These are phyloP conservation scores for Perilla frutescens DNA, from an alignment of 257 asterid species.

Conservation along the genomic window DNA sequence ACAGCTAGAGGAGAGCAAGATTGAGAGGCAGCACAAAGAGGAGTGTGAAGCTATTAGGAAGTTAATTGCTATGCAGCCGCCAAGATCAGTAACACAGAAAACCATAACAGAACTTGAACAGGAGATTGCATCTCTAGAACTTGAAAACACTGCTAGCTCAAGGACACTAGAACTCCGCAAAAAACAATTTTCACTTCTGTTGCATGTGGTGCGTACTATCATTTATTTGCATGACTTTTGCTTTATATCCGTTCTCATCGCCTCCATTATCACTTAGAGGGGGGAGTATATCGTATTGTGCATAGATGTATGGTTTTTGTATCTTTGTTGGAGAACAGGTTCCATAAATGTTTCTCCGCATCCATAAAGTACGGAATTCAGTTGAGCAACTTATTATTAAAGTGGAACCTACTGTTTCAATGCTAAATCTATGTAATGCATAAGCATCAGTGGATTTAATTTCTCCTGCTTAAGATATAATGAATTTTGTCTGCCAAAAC, in stretches of 20 bases:
- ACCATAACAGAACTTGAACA: conserved; percentile 72
- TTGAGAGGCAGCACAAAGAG: conserved; percentile 96
- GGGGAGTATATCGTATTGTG: not conserved
- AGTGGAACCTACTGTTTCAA: not conserved
- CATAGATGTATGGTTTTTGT: not conserved
- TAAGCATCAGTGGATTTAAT: conserved; percentile 5
- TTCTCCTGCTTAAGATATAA: conserved; percentile 14
- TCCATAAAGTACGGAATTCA: not conserved
- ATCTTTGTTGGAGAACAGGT: conserved; percentile 2
- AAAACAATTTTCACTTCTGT: conserved; percentile 88
- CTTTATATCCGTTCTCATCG: conserved; percentile 14
- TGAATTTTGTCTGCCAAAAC: conserved; percentile 13
- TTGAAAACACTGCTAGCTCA: conserved; percentile 85
- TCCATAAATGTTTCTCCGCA: not conserved
- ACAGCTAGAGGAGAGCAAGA: conserved; percentile 93
- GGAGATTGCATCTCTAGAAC: conserved; percentile 79
- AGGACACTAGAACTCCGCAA: conserved; percentile 91
- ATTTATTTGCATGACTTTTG: conserved; percentile 17
- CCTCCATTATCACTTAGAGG: not conserved
- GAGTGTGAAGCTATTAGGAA: conserved; percentile 94
- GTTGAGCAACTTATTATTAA: not conserved
- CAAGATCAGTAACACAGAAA: conserved; percentile 84
- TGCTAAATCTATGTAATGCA: conserved; percentile 17
- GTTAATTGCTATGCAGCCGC: conserved; percentile 85
- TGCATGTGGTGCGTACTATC: conserved; percentile 83